These are phyloP conservation scores for Capsella rubella DNA, from an alignment of 441 rosid genomes.

Conservation along the genomic window DNA sequence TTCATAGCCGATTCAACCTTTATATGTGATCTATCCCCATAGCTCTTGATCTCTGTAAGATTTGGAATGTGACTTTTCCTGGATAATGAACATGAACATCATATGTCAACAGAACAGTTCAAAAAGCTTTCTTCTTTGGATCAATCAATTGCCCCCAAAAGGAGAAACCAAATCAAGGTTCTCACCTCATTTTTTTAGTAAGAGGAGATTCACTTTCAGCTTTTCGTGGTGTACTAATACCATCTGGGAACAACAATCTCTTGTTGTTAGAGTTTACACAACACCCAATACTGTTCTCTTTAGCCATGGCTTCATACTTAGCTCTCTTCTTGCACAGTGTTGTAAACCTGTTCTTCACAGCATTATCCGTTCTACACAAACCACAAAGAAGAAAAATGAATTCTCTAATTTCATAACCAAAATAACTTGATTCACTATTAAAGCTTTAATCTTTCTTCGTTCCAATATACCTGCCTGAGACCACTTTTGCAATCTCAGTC, in stretches of 20 bases:
- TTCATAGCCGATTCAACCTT: constrained; percentile 49
- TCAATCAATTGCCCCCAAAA: constrained; percentile 1
- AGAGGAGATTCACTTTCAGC: constrained; percentile 53
- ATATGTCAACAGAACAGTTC: constrained; percentile 20
- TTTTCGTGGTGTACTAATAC: constrained; percentile 51
- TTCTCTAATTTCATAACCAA: not conserved
- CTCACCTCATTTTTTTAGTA: constrained; percentile 72
- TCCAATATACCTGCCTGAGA: constrained; percentile 89
- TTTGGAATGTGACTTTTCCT: constrained; percentile 78
- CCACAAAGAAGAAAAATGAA: constrained; percentile 12
- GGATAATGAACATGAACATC: constrained; percentile 28
- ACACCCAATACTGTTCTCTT: constrained; percentile 66
- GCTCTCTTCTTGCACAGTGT: constrained; percentile 98
- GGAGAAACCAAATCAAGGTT: constrained; percentile 8
- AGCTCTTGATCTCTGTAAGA: constrained; percentile 51
- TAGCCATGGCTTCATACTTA: constrained; percentile 89
- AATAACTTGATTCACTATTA: not conserved
- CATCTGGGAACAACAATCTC: constrained; percentile 60
- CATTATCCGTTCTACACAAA: constrained; percentile 91
- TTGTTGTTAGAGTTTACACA: constrained; percentile 72
- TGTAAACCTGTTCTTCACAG: constrained; percentile 96
- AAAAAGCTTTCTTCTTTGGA: constrained; percentile 7
- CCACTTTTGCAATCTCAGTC: constrained; percentile 99
- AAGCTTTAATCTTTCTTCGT: not conserved
- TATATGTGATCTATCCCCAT: constrained; percentile 63